Base-by-base conservation (phyloP, 495 filamentous ascomycete species). In the Patellaria atrata region DNA sequence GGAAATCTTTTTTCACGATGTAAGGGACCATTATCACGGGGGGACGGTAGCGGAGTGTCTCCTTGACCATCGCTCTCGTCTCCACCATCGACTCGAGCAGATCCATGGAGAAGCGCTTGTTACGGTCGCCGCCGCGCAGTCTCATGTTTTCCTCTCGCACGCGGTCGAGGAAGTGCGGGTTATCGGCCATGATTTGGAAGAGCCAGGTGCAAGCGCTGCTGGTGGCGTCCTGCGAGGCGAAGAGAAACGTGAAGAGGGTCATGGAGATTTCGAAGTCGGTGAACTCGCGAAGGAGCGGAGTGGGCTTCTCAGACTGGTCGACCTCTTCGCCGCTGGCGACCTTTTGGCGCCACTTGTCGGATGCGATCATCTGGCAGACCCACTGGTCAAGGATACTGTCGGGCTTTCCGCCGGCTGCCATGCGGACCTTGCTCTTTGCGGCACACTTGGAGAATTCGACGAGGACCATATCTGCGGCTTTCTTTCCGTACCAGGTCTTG, bases 1-100 rank as follows among this genome's bases (percentile, higher is more conserved):
- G 84, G 75, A 96, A 97, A 30, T 75, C 63, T 63, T 92, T 93
- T 78, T 96, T 97, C 48, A 72, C 82, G 34, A 91, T 55, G 55
- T 96, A 96, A 22, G 89, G 89, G 30, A 94, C 83, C 89, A 97
- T 96, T 62, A 94, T 70, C 46, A 97, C 89, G 38, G 89, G 89
- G 27, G 89, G 91, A 28, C 91, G 80, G 65, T 94, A 96, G 44
- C 89, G 80, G 26, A 97, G 72, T 22, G 79, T 78, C 64, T 97
- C 89, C 51, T 89, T 82, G 37, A 97, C 80, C 31, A 92, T 79
- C 25, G 84, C 89, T 33, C 83, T 81, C 20, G 89, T 96, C 50
- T 89, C 96, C 5, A 75, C 67, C 75, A 94, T 72, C 37, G 75
- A 70, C 46, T 96, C 89, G 17, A 94, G 64, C 60, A 86, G 63